Evolutionary conservation across 106 monocot species (phyloP).

Genomic region (Allium cepa): DNA sequence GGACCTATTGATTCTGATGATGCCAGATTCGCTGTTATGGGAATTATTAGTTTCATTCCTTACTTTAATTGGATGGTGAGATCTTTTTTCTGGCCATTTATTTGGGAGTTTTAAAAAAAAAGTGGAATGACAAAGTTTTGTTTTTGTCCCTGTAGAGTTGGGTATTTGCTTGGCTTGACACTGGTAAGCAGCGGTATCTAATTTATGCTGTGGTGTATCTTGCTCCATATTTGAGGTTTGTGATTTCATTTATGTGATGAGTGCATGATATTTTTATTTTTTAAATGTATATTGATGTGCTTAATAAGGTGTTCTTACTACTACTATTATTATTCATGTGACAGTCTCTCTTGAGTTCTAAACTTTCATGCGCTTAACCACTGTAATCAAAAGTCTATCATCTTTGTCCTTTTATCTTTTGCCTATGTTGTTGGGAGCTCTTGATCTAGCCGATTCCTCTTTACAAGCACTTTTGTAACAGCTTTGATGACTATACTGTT

Average conservation of each 20-base stretch:
- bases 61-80: conserved; percentile 97
- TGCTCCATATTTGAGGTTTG: conserved; percentile 90
- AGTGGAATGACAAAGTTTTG: conserved; percentile 3
- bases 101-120: neutral
- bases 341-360: too few species aligned
- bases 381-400: too few species aligned
- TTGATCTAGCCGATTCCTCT: too few species aligned
- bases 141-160: conserved; percentile 42
- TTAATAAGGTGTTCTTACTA: too few species aligned
- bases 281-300: neutral
- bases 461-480: too few species aligned
- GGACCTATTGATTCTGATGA: conserved; percentile 65
- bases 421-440: too few species aligned
- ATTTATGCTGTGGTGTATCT: conserved; percentile 84
- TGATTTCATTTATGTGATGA: neutral
- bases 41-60: conserved; percentile 81
- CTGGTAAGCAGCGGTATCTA: conserved; percentile 64
- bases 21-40: conserved; percentile 84
- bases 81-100: too few species aligned
- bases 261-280: neutral
- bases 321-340: too few species aligned
- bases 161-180: conserved; percentile 98
- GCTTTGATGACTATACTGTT: too few species aligned
- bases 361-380: too few species aligned
- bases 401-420: too few species aligned